Evolutionary conservation across 2,329 filamentous ascomycete species (phyloP).

Genomic region (Byssothecium circinans): DNA sequence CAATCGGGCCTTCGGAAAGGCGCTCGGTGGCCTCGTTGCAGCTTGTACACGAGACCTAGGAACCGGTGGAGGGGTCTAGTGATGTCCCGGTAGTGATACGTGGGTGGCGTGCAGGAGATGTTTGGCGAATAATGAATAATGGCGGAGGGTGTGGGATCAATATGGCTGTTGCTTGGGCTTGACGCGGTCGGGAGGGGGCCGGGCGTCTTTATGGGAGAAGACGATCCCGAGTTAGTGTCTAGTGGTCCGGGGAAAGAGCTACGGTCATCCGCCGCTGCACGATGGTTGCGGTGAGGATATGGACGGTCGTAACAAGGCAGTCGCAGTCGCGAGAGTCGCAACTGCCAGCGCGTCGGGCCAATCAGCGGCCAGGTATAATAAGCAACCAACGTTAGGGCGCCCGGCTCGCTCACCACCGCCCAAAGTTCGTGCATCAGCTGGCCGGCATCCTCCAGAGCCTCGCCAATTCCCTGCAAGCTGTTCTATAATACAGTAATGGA

Average conservation of each 20-base stretch:
- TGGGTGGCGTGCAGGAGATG: conserved; percentile 30
- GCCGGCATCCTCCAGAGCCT: too few relatives aligned
- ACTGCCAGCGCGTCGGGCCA: conserved; percentile 10
- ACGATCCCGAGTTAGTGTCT: conserved; percentile 3
- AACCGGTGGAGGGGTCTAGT: conserved; percentile 1
- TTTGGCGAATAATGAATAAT: too few relatives aligned
- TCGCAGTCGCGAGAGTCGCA: conserved; percentile 5
- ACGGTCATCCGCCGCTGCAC: conserved; percentile 5
- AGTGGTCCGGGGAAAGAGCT: not conserved
- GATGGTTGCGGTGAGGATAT: conserved; percentile 2
- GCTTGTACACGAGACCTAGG: conserved; percentile 2
- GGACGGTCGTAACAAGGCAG: conserved; percentile 5
- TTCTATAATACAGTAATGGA: too few relatives aligned
- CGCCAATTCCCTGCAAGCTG: too few relatives aligned
- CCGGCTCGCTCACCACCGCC: not conserved
- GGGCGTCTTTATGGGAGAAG: conserved; percentile 22
- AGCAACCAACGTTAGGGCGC: conserved; percentile 10
- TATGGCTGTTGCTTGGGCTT: conserved; percentile 17
- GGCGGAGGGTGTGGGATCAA: conserved; percentile 21
- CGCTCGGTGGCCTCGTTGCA: not conserved
- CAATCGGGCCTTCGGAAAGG: conserved; percentile 6
- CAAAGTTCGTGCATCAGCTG: not conserved
- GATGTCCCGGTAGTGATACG: conserved; percentile 14
- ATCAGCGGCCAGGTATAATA: conserved; percentile 13
- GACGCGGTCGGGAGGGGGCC: conserved; percentile 13